Conservation (phyloP, 805 yeast genomes). For the Cyberlindnera saturnus region DNA sequence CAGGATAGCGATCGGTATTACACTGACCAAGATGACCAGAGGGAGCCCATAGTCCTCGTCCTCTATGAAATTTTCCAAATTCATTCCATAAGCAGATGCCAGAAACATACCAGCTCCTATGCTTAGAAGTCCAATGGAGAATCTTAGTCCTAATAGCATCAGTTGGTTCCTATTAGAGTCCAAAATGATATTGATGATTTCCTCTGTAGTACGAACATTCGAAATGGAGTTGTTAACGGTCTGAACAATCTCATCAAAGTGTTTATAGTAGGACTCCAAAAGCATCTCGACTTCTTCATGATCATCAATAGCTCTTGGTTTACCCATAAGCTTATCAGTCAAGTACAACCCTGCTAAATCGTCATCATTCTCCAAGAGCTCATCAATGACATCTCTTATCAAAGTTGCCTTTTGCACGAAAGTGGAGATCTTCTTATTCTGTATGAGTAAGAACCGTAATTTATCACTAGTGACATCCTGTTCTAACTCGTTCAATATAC, state of each 20-base stretch:
- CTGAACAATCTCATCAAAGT: conserved; percentile 92
- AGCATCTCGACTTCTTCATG: conserved; percentile 88
- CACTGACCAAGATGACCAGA: conserved; percentile 34
- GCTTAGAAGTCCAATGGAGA: conserved; percentile 77
- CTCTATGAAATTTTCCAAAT: conserved; percentile 86
- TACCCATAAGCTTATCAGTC: conserved; percentile 48
- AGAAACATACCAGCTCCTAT: conserved; percentile 75
- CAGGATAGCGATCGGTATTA: conserved; percentile 41
- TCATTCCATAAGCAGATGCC: conserved; percentile 94
- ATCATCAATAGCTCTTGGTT: conserved; percentile 47
- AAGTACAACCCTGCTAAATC: conserved; percentile 76
- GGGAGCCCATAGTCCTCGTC: conserved; percentile 68
- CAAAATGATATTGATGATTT: conserved; percentile 84
- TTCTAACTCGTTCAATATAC: conserved; percentile 73
- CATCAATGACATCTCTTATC: conserved; percentile 80
- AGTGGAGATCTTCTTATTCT: conserved; percentile 76
- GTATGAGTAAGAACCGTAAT: conserved; percentile 70
- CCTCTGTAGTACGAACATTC: conserved; percentile 92
- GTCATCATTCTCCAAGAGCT: conserved; percentile 81
- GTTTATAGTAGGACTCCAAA: conserved; percentile 84
- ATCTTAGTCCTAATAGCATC: conserved; percentile 80
- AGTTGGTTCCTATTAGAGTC: conserved; percentile 93
- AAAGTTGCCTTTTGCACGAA: conserved; percentile 80
- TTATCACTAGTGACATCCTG: conserved; percentile 74
- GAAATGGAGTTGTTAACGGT: conserved; percentile 69